phyloP scores from a whole-genome alignment of 371 early-diverging fungal species.

The Quaeritorhiza haematococci region DNA sequence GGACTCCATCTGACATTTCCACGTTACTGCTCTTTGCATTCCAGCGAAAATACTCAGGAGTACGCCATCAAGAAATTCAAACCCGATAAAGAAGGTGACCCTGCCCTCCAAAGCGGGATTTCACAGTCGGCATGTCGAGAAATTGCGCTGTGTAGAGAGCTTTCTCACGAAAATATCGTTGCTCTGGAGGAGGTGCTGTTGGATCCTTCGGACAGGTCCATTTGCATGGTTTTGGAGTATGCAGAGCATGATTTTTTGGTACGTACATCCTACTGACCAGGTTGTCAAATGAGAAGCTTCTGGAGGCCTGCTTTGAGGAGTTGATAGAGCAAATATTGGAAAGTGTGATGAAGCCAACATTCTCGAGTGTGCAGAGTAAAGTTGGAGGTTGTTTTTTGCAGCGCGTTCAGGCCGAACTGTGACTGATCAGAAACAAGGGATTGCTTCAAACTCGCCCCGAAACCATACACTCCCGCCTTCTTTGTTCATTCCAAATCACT shows the following conservation, averaged over 20 bases:
- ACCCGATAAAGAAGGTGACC: constrained; percentile 88
- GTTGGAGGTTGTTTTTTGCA: no score
- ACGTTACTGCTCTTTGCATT: neutral
- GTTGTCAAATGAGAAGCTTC: neutral
- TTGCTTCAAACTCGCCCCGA: no score
- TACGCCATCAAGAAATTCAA: constrained; percentile 93
- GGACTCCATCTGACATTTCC: no score
- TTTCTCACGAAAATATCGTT: constrained; percentile 81
- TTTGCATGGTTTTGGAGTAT: constrained; percentile 92
- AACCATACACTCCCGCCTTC: neutral
- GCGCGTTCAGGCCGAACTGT: no score
- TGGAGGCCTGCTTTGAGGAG: neutral
- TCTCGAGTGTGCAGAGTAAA: no score
- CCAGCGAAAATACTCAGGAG: constrained; percentile 54
- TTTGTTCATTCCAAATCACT: neutral
- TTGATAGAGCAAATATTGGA: no score
- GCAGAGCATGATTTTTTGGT: constrained; percentile 90
- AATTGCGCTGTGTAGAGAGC: constrained; percentile 86
- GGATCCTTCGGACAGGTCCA: constrained; percentile 73
- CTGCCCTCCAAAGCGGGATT: constrained; percentile 72
- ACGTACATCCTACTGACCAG: constrained; percentile 8
- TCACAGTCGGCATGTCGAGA: constrained; percentile 93
- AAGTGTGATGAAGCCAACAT: no score
- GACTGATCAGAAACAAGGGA: no score
- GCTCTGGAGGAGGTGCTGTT: constrained; percentile 78